Conservation (phyloP, 805 yeast species). For the Wickerhamomyces alni region DNA sequence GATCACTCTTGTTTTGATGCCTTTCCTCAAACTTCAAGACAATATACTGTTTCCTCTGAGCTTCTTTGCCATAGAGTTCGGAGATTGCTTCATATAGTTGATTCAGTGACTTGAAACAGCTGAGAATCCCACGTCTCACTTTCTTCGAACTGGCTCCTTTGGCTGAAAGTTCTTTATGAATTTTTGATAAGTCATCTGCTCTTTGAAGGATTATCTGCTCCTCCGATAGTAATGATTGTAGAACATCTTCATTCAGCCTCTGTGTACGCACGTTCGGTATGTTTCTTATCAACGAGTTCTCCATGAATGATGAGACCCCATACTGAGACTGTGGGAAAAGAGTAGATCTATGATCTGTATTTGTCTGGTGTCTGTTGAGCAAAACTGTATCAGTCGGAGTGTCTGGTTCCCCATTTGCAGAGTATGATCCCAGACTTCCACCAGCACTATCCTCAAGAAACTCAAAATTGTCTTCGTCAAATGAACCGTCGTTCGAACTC, state of each 20-base stretch:
- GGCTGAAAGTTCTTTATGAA: constrained; percentile 23
- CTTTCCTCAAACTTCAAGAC: constrained; percentile 28
- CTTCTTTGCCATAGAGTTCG: constrained; percentile 35
- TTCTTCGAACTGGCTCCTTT: constrained; percentile 27
- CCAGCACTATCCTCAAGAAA: neutral
- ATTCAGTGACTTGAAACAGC: constrained; percentile 29
- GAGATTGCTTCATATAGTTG: constrained; percentile 33
- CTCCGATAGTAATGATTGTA: constrained; percentile 14
- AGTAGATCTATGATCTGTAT: too few relatives aligned
- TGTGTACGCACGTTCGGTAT: neutral
- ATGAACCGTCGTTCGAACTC: neutral
- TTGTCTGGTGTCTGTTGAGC: too few relatives aligned
- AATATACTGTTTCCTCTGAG: constrained; percentile 21
- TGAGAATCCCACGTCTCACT: constrained; percentile 26
- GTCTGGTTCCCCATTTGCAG: constrained; percentile 1
- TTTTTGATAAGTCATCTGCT: constrained; percentile 10
- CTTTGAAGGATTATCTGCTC: constrained; percentile 13
- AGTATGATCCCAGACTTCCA: neutral
- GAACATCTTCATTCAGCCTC: constrained; percentile 6
- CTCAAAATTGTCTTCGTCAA: neutral
- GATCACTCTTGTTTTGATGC: constrained; percentile 30
- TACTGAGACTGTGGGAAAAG: neutral
- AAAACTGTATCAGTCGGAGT: constrained; percentile 1
- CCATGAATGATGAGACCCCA: neutral
- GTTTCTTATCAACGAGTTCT: neutral